These are phyloP conservation scores for Thermothelomyces thermophilus DNA, from an alignment of 2,329 filamentous ascomycete species.

Conservation along the genomic window DNA sequence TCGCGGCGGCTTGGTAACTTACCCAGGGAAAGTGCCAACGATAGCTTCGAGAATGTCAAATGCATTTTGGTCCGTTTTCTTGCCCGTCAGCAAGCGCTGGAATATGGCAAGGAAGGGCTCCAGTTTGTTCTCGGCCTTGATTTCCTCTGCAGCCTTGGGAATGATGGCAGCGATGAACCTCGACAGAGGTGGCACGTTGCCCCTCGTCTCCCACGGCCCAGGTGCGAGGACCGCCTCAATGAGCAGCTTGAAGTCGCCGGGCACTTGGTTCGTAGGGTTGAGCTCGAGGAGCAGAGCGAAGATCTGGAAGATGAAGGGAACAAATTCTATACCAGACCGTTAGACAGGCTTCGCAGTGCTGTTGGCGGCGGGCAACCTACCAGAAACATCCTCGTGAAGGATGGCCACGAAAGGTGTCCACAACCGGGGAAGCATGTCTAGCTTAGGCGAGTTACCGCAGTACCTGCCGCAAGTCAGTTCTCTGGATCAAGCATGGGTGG, in stretches of 20 bases:
- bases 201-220: constrained; percentile 82
- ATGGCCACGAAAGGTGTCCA: constrained; percentile 79
- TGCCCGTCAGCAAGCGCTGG: constrained; percentile 76
- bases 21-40: constrained; percentile 65
- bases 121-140: constrained; percentile 72
- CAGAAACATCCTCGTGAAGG: constrained; percentile 73
- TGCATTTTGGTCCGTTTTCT: constrained; percentile 76
- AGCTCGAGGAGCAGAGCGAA: constrained; percentile 85
- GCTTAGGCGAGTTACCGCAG: constrained; percentile 58
- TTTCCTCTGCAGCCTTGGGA: constrained; percentile 64
- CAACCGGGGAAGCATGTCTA: constrained; percentile 70
- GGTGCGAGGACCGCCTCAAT: constrained; percentile 73
- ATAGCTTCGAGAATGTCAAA: constrained; percentile 87
- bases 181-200: constrained; percentile 87
- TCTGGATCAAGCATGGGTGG: not conserved
- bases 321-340: constrained; percentile 59
- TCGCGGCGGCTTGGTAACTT: constrained; percentile 32
- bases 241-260: constrained; percentile 72
- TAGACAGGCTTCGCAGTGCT: not conserved
- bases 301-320: constrained; percentile 93
- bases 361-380: constrained; percentile 36
- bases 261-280: constrained; percentile 71
- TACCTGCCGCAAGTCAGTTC: constrained; percentile 41
- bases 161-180: constrained; percentile 80
- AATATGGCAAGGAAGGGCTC: constrained; percentile 92